Base-by-base conservation (phyloP, 148 eudicot species). In the Chenopodium album region DNA sequence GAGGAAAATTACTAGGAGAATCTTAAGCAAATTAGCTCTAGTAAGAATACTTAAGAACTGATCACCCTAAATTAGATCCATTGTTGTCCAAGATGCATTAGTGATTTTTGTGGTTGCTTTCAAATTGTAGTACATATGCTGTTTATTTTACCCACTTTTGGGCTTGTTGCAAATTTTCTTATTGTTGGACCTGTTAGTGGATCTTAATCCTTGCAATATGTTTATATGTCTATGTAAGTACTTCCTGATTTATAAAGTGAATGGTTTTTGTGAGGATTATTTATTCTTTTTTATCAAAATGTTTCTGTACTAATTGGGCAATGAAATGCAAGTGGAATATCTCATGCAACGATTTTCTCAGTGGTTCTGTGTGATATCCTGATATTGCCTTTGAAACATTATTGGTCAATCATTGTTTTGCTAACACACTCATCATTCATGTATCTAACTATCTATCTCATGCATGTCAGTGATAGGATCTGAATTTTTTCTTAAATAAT, bases 341-440 rank as follows among this genome's bases (percentile, higher is more conserved):
- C 4, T 65, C 11, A 64, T 65, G 69, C 14, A 26, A 65, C 14
- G 9, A 3, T 23, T 13, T 50, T 54, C 63, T 13, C 63, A 4
- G 19, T 50, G 63, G 65, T 76, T 76, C 19, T 76, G 44, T n/a
- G 32, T 48, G 71, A 66, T n/a, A 66, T 65, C 1, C 16, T 78
- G 80, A 37, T 12, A 32, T 44, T 11, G n/a, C 59, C 41, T 14
- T 12, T 64, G 76, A 59, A 29, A 19, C 19, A 23, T 79, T 13
- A 34, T 28, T 71, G 31, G 73, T 22, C 28, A 20, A 54, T 69
- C 17, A 9, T 29, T 22, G 31, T 26, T n/a, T 32, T 3, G 19
- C 41, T 31, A 4, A 32, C 19, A 29, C 31, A 12, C 47, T 79
- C 64, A 17, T 69, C 32, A 13, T 54, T 31, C 28, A 47, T 23